phyloP scores from a whole-genome alignment of 495 filamentous ascomycete species.

The Tuber indicum region DNA sequence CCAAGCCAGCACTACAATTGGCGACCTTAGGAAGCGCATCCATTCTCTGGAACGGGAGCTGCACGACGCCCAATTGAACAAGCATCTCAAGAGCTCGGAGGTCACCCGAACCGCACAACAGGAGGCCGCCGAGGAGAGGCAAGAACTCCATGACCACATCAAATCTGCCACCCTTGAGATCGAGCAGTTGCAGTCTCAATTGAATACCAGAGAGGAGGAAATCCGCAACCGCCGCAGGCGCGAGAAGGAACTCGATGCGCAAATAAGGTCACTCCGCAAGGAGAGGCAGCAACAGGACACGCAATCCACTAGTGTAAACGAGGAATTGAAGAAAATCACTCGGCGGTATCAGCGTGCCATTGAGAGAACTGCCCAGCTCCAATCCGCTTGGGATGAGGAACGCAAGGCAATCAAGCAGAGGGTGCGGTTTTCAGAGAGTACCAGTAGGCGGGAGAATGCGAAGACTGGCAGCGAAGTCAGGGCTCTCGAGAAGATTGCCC shows the following conservation, averaged over 20 bases:
- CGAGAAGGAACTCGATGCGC: slow-evolving; percentile 53
- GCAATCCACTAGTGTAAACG: slow-evolving; percentile 48
- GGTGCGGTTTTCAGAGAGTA: slow-evolving; percentile 47
- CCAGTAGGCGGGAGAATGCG: slow-evolving; percentile 30
- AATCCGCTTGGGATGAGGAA: slow-evolving; percentile 49
- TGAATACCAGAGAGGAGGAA: slow-evolving; percentile 51
- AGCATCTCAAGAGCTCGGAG: slow-evolving; percentile 39
- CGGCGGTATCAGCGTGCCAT: slow-evolving; percentile 51
- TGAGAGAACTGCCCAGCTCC: slow-evolving; percentile 48
- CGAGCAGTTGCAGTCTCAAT: slow-evolving; percentile 56
- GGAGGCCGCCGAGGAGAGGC: slow-evolving; percentile 54
- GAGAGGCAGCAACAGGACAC: slow-evolving; percentile 52
- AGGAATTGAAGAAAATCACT: slow-evolving; percentile 53
- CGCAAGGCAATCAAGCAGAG: slow-evolving; percentile 46
- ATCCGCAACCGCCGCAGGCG: slow-evolving; percentile 43
- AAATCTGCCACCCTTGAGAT: slow-evolving; percentile 61
- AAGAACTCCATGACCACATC: slow-evolving; percentile 60
- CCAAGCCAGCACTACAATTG: slow-evolving; percentile 44
- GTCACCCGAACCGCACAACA: slow-evolving; percentile 42
- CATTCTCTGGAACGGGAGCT: slow-evolving; percentile 54
- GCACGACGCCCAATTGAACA: slow-evolving; percentile 51
- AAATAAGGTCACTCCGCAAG: slow-evolving; percentile 54
- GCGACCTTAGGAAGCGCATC: slow-evolving; percentile 53
- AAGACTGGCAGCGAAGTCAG: slow-evolving; percentile 47
- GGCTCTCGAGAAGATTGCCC: slow-evolving; percentile 44